Evolutionary conservation across 2,329 filamentous ascomycete species (phyloP).

Genomic region (Ceratocystis variospora): DNA sequence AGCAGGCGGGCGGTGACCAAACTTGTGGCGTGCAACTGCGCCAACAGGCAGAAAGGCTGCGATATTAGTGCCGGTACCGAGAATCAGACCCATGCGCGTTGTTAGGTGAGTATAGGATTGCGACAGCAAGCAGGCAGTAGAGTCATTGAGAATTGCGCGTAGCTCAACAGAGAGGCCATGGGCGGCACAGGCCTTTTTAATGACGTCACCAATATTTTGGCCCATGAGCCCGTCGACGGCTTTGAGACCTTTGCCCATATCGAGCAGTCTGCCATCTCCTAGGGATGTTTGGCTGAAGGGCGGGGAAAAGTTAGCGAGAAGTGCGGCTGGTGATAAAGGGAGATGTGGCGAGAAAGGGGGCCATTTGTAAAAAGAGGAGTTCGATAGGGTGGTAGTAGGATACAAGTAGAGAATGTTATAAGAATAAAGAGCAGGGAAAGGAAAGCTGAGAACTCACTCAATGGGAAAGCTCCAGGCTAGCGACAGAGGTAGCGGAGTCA

Average conservation of each 20-base stretch:
- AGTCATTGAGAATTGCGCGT: slow-evolving; percentile 52
- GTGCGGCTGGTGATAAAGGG: not conserved
- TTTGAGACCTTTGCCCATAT: slow-evolving; percentile 53
- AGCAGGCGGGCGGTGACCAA: slow-evolving; percentile 37
- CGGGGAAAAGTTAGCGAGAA: slow-evolving; percentile 21
- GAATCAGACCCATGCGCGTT: slow-evolving; percentile 50
- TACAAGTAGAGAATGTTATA: not conserved
- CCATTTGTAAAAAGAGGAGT: too few species aligned
- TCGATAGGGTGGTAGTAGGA: not conserved
- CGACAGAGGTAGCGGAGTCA: slow-evolving; percentile 41
- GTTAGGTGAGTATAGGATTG: slow-evolving; percentile 45
- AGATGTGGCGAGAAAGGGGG: too few species aligned
- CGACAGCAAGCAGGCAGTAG: slow-evolving; percentile 51
- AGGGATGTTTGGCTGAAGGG: slow-evolving; percentile 46
- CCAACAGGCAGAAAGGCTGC: slow-evolving; percentile 49
- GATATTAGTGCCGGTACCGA: slow-evolving; percentile 54
- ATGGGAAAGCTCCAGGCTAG: slow-evolving; percentile 59
- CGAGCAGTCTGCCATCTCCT: slow-evolving; percentile 42
- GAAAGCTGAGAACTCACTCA: slow-evolving; percentile 36
- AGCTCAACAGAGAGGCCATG: slow-evolving; percentile 42
- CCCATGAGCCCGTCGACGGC: slow-evolving; percentile 45
- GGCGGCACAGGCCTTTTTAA: slow-evolving; percentile 39
- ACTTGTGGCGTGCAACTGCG: slow-evolving; percentile 42
- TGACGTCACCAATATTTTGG: slow-evolving; percentile 45
- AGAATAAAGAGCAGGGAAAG: not conserved